Evolutionary conservation across 2,329 filamentous ascomycete genomes (phyloP), one percentile per base, ranked within the genome.

Genomic region (Penicillium sp.): DNA sequence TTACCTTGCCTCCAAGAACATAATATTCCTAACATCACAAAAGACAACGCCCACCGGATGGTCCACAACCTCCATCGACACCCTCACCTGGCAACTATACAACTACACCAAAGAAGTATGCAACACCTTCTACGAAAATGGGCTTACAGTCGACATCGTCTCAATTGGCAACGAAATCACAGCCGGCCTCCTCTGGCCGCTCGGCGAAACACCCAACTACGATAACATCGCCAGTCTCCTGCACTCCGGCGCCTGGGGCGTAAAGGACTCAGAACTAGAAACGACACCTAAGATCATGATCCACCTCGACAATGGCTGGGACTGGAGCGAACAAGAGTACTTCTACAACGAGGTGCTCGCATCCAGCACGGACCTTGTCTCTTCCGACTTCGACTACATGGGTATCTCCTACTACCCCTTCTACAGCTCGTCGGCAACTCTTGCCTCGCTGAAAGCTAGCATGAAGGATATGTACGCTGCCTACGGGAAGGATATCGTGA

Each of bases 111-210:
- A 81, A 4, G 77, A 80, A 3, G 81, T 87, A 0, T 81, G 82
- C 55, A 83, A 90, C 65, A 72, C 78, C 15, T 89, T 90, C 64
- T 78, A 82, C 1, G 69, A 70, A 0, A 80, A 81, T 15, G 79
- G 79, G 3, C 77, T 89, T 22, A 71, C 77, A 3, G 81, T 87
- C 0, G 75, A 78, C 2, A 85, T 90, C 48, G 81, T 90, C 48
- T 86, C 84, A 15, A 86, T 91, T 60, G 88, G 88, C 23, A 91
- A 91, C 65, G 88, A 90, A 68, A 90, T 91, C 68, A 82, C 83
- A 0, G 73, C 78, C 1, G 88, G 88, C 0, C 74, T 90, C 29
- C 79, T 90, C 42, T 89, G 84, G 77, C 86, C 87, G 0, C 79
- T 84, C 0, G 88, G 88, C 14, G 73, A 75, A 14, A 81, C 82